A percentile compares a stretch with the other conserved stretches of the same genome.
These are phyloP conservation scores for Triticum turgidum DNA, from an alignment of 176 grass and related monocot species.

Conservation along the genomic window DNA sequence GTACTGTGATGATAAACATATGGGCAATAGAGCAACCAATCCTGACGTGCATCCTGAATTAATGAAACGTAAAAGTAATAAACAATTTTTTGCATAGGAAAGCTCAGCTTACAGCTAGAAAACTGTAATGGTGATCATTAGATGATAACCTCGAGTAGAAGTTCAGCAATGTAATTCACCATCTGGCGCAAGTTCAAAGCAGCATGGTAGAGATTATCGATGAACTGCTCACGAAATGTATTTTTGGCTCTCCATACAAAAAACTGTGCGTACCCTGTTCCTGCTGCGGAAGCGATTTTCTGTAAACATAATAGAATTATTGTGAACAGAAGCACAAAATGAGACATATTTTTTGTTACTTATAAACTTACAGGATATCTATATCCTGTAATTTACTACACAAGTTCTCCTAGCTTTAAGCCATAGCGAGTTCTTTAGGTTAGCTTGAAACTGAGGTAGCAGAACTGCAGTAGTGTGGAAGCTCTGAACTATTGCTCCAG, in stretches of 20 bases:
- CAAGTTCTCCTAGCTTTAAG: not conserved
- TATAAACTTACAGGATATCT: not conserved
- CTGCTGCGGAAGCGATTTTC: constrained; percentile 48
- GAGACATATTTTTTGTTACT: not conserved
- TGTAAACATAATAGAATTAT: constrained; percentile 37
- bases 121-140: not conserved
- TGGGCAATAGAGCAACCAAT: not conserved
- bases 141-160: constrained; percentile 54
- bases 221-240: constrained; percentile 47
- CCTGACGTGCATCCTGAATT: constrained; percentile 8
- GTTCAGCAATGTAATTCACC: constrained; percentile 56
- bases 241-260: constrained; percentile 71
- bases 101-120: constrained; percentile 3
- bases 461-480: constrained; percentile 39
- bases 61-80: constrained; percentile 3
- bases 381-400: constrained; percentile 6
- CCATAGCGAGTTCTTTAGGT: not conserved
- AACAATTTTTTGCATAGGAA: not conserved
- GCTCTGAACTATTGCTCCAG: constrained; percentile 1
- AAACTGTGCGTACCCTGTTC: constrained; percentile 33
- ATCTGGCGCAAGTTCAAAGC: constrained; percentile 68
- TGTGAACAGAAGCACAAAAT: constrained; percentile 17
- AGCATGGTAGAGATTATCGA: constrained; percentile 67
- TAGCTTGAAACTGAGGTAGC: not conserved
- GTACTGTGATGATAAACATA: constrained; percentile 14